These are phyloP conservation scores for Tricholoma sp. DNA, from an alignment of 768 basidiomycete genomes.

Conservation along the genomic window DNA sequence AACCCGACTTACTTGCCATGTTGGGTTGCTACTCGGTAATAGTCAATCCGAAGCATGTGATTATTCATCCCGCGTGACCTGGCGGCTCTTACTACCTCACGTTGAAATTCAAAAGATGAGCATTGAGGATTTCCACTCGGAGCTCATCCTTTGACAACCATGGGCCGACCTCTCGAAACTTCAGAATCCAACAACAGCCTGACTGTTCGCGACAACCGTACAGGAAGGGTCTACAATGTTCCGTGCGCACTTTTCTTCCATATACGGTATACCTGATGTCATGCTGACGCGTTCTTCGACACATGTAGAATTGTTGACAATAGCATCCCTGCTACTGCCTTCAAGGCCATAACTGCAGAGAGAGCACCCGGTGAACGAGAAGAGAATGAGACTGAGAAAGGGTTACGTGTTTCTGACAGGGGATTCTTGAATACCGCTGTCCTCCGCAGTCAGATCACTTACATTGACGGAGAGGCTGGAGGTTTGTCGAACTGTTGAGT, in stretches of 20 bases:
- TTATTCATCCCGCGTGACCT: not conserved
- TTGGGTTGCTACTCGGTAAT: too few relatives aligned
- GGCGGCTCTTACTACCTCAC: conserved; percentile 5
- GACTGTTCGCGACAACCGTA: conserved; percentile 79
- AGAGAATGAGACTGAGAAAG: conserved; percentile 82
- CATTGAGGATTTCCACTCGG: not conserved
- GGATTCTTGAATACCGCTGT: conserved; percentile 85
- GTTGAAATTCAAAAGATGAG: not conserved
- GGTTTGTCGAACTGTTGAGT: conserved; percentile 30
- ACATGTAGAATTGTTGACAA: conserved; percentile 69
- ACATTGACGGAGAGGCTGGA: conserved; percentile 87
- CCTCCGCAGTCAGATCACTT: conserved; percentile 77
- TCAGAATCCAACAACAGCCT: conserved; percentile 32
- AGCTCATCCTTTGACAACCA: not conserved
- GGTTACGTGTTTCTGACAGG: conserved; percentile 72
- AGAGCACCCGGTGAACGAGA: conserved; percentile 54
- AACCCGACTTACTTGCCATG: too few relatives aligned
- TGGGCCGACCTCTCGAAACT: conserved; percentile 13
- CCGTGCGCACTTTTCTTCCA: conserved; percentile 59
- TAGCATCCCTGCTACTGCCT: conserved; percentile 72
- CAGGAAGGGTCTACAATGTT: conserved; percentile 69
- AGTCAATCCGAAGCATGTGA: not conserved
- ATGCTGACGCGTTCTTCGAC: not conserved
- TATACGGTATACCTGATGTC: too few relatives aligned
- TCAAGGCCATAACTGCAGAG: conserved; percentile 70